Evolutionary conservation across 1,139 yeast species (phyloP), one percentile per base, ranked within the genome.

Genomic region (Suhomyces coccinellae): DNA sequence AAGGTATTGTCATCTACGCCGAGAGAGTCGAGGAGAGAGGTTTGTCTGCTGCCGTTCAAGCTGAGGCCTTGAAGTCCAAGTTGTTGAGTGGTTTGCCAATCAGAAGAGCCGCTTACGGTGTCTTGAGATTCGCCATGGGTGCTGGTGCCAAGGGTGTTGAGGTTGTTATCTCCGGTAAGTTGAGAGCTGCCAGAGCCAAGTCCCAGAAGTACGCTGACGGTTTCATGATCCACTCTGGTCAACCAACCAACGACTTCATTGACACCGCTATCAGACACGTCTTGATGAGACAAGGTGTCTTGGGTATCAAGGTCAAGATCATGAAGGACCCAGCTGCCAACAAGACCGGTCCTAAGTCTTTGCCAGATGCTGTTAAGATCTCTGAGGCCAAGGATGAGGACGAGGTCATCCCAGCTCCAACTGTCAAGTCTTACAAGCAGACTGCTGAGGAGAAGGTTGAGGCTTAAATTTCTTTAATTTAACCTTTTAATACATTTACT

Each of bases 101-200:
- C 83, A 91, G 99, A 85, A 89, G 99, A 83, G 99, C 99, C 67
- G 98, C 98, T 67, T 93, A 93, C 88, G 98, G 99, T 89, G 98
- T 95, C 67, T 95, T 95, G 79, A 91, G 99, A 85, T 90, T 85
- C 84, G 97, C 95, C 70, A 95, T 93, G 97, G 98, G 91, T 78
- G 90, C 98, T 61, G 99, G 99, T 79, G 99, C 99, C 73, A 95
- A 95, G 88, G 99, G 99, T 90, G 97, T 95, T 69, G 98, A 93
- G 81, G 98, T 91, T 75, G 97, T 93, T 66, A 88, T 91, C 72
- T 89, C 97, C 63, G 99, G 99, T 86, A 93, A 93, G 82, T 87
- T 95, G 77, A 89, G 97, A 84, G 99, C 97, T 79, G 99, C 99
- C 69, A 91, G 99, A 85, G 99, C 99, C 71, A 93, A 93, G 87